phyloP scores from a whole-genome alignment of 495 filamentous ascomycete species.

The Tuber aestivum region DNA sequence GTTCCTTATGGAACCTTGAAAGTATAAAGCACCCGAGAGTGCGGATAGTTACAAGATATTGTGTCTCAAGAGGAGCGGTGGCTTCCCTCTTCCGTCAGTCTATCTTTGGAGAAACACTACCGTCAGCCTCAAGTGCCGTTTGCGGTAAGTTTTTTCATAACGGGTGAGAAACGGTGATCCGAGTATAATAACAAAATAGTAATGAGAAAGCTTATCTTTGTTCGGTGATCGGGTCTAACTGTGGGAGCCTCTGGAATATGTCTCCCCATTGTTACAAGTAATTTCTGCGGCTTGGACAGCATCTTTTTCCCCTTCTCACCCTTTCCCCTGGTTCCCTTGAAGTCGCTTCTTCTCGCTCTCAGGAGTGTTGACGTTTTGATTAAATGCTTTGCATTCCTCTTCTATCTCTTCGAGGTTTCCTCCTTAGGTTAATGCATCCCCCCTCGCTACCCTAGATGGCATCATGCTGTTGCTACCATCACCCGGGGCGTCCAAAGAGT shows the following conservation, averaged over 20 bases:
- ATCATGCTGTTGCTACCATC: background rate
- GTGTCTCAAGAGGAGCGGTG: background rate
- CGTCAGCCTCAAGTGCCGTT: background rate
- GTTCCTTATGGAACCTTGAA: background rate
- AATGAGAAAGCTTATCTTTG: background rate
- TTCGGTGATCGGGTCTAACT: background rate
- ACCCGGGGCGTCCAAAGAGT: background rate
- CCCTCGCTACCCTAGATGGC: background rate
- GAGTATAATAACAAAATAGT: background rate
- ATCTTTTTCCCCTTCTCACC: background rate
- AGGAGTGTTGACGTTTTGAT: background rate
- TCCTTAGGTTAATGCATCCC: background rate
- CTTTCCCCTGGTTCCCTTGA: background rate
- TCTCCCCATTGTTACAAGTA: background rate
- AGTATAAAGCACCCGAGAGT: background rate
- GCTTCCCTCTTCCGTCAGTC: background rate
- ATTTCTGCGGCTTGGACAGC: background rate
- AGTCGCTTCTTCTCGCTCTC: background rate
- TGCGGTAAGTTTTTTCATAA: background rate
- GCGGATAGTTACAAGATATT: background rate
- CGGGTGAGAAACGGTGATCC: background rate
- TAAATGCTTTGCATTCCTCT: background rate
- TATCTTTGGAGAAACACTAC: background rate
- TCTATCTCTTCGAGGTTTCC: background rate
- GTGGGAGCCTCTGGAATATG: background rate